Base-by-base conservation (phyloP, 768 basidiomycete species). In the Tylopilus sp. region DNA sequence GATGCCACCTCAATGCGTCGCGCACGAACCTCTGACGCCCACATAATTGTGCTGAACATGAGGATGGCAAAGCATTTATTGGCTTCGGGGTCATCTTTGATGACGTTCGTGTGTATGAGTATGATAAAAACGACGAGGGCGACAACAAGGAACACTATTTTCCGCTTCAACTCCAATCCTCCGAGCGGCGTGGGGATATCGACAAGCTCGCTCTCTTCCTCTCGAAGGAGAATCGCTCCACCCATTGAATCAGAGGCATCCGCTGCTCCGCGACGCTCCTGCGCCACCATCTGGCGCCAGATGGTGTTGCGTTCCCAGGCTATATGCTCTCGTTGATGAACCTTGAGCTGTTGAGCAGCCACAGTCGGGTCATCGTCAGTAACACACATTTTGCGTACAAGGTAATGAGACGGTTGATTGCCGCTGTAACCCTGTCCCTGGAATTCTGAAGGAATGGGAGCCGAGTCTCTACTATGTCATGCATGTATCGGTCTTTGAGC, bases 231-330 rank as follows among this genome's bases (percentile, higher is more conserved):
- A 14, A 74, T 73, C 1, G 73, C 81, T 10, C 83, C 84, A 17
- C 75, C 62, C 36, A 61, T 58, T 26, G 67, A 59, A 45, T 72
- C 74, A 51, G 71, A 52, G 56, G 73, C 47, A 37, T 72, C 66
- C 24, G 57, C 17, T 26, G 52, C 47, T 16, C 91, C 89, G 4
- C 83, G 29, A 29, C 11, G 29, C 29, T 29, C 29, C 29, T 29
- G 29, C 29, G 11, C 29, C 29, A 29, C 6, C 29, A 29, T 29
- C 29, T 29, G 29, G 29, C 6, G 29, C 29, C 29, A 29, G 14
- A 98, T 87, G 1, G 96, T 99, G 65, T 98, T 95, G 31, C 97
- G 83, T 64, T 98, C 96, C 85, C 95, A 96, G 4, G 96, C 95
- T 56, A 96, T 89, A 65, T 92, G 88, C 70, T 98, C 94, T 19